Evolutionary conservation across 768 basidiomycete genomes (phyloP), one percentile per base, ranked within the genome.

Genomic region (Grammothele lineata): DNA sequence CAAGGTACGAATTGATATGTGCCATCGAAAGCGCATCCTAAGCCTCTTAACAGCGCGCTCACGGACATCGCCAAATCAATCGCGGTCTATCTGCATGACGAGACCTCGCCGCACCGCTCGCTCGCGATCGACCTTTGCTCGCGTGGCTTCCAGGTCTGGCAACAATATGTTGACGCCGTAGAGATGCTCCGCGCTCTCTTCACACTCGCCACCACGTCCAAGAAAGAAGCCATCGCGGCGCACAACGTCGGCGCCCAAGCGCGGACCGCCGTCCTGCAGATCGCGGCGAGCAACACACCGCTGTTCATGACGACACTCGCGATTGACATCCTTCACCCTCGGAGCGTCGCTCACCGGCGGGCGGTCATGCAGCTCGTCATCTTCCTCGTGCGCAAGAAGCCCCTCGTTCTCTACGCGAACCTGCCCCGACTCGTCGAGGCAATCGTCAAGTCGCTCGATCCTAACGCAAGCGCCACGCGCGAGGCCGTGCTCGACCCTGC

Each of bases 371-470:
- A 94, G 62, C 78, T 99, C 3, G 80, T 98, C 12, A 92, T 92
- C 0, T 93, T 94, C 60, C 72, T 99, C 52, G 92, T 96, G 49
- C 82, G 90, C 62, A 98, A 95, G 87, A 84, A 87, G 57, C 93
- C 94, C 1, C 70, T 88, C 22, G 81, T 95, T 7, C 70, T 98
- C 35, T 86, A 91, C 55, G 80, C 88, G 3, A 87, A 85, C 56
- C 70, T 98, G 22, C 87, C 94, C 0, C 78, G 83, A 34, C 70
- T 97, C 37, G 85, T 92, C 66, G 96, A 98, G 62, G 92, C 94
- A 1, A 92, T 98, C 1, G 93, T 98, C 15, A 94, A 93, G 62
- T 96, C 92, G 0, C 72, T 99, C 46, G 95, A 99, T 66, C 96
- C 96, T 14, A 94, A 90, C 62, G 83, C 73, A 35, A 89, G 73